Percentiles rank a stretch among this genome's conserved stretches.
Conservation (phyloP, 441 rosid genomes). For the Jatropha multifida region DNA sequence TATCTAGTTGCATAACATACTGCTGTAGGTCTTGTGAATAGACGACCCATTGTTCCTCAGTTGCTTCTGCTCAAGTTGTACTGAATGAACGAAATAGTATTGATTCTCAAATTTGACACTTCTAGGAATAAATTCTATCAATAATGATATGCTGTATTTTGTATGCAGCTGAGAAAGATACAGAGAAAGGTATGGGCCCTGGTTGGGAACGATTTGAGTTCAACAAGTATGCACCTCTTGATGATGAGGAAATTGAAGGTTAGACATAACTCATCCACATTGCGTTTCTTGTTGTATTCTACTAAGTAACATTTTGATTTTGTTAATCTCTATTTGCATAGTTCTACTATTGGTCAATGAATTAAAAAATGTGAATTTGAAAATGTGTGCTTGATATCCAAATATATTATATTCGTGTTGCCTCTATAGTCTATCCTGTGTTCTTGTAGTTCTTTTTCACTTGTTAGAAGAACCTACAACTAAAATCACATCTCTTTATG, state of each 20-base stretch:
- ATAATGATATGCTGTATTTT: constrained; percentile 12
- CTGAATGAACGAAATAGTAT: not conserved
- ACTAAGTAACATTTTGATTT: not conserved
- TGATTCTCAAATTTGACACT: not conserved
- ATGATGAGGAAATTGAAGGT: constrained; percentile 91
- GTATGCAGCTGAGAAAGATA: constrained; percentile 72
- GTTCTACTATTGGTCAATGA: not conserved
- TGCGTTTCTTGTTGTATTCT: constrained; percentile 2
- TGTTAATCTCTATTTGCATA: not conserved
- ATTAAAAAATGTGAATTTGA: not conserved
- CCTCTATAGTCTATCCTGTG: not conserved
- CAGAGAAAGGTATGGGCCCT: constrained; percentile 54
- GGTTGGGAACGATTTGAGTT: constrained; percentile 94
- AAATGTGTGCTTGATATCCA: not conserved
- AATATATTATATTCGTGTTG: not conserved
- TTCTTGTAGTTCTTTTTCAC: not conserved
- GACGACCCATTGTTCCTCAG: not conserved
- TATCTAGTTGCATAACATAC: constrained; percentile 1
- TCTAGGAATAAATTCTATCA: not conserved
- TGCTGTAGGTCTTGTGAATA: not conserved
- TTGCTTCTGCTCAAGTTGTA: not conserved
- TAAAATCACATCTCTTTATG: not conserved
- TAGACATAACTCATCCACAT: constrained; percentile 12
- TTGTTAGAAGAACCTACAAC: not conserved
- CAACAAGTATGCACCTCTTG: constrained; percentile 87